Percentiles rank a stretch among this genome's conserved stretches.
Evolutionary conservation across 441 rosid genomes (phyloP).

Genomic region (Erysimum cheiri): DNA sequence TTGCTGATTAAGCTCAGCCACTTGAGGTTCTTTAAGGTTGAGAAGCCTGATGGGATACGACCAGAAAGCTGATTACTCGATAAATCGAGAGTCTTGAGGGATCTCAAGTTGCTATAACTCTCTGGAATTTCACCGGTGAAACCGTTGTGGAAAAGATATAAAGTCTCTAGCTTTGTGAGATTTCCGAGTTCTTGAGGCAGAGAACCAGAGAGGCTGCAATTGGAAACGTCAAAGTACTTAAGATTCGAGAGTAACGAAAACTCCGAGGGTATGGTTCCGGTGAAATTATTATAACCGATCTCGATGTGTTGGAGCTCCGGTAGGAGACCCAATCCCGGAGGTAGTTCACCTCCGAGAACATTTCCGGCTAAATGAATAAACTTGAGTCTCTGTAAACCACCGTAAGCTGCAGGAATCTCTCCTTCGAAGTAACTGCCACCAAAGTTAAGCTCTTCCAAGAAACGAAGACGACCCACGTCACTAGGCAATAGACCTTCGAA

Average conservation of each 20-base stretch:
- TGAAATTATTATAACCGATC: constrained; percentile 73
- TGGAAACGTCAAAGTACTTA: constrained; percentile 69
- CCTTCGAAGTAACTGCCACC: constrained; percentile 94
- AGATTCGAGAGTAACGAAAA: constrained; percentile 59
- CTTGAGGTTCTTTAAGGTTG: constrained; percentile 59
- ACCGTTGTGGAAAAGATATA: constrained; percentile 63
- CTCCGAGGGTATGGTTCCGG: constrained; percentile 69
- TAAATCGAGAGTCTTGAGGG: constrained; percentile 65
- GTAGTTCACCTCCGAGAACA: constrained; percentile 62
- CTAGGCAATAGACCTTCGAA: constrained; percentile 71
- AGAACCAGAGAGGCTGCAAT: constrained; percentile 66
- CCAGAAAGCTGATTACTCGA: constrained; percentile 78
- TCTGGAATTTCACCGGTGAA: constrained; percentile 71
- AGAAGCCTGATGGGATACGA: constrained; percentile 59
- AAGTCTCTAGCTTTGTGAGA: constrained; percentile 58
- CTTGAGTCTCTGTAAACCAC: constrained; percentile 60
- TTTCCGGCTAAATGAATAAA: constrained; percentile 76
- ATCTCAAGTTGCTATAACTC: constrained; percentile 56
- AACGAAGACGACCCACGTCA: constrained; percentile 60
- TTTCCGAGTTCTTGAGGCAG: constrained; percentile 66
- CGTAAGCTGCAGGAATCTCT: constrained; percentile 67
- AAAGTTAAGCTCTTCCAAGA: constrained; percentile 79
- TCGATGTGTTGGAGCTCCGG: constrained; percentile 68
- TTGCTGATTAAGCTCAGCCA: constrained; percentile 71
- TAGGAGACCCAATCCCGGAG: constrained; percentile 67